These are phyloP conservation scores for Aspergillus sp. DNA, from an alignment of 2,329 filamentous ascomycete species.

Conservation along the genomic window DNA sequence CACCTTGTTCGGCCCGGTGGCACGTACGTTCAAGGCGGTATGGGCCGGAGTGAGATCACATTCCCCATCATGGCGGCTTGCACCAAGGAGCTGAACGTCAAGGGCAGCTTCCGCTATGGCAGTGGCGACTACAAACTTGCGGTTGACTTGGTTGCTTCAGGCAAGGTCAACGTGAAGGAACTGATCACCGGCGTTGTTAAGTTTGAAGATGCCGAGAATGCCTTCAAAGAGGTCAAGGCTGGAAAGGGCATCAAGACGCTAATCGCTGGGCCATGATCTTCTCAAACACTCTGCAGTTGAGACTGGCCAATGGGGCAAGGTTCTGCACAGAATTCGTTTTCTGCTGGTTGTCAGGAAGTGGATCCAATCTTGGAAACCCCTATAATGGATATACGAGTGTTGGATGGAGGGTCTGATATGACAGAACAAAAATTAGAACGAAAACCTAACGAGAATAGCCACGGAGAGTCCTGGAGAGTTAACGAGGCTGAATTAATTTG, in stretches of 20 bases:
- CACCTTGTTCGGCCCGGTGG: constrained; percentile 71
- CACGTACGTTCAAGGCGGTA: constrained; percentile 81
- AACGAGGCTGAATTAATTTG: no score
- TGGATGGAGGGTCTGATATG: no score
- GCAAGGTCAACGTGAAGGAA: constrained; percentile 72
- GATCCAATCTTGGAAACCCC: not conserved
- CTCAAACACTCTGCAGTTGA: constrained; percentile 8
- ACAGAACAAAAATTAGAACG: no score
- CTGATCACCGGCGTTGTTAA: constrained; percentile 75
- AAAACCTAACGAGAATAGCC: no score
- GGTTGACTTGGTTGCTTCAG: constrained; percentile 70
- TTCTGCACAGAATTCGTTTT: not conserved
- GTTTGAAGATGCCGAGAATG: constrained; percentile 80
- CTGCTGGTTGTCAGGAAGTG: not conserved
- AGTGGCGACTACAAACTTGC: constrained; percentile 84
- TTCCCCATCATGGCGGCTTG: constrained; percentile 93
- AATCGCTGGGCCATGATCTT: constrained; percentile 39
- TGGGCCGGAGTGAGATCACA: constrained; percentile 82
- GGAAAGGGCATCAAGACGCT: constrained; percentile 63
- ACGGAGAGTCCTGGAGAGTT: no score
- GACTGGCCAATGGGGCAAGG: not conserved
- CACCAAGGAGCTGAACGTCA: constrained; percentile 81
- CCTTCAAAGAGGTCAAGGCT: constrained; percentile 81
- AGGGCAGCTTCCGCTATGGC: constrained; percentile 87
- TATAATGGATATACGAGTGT: no score